phyloP scores from a whole-genome alignment of 352 stramenopile genomes.

The Phytophthora brassicae region DNA sequence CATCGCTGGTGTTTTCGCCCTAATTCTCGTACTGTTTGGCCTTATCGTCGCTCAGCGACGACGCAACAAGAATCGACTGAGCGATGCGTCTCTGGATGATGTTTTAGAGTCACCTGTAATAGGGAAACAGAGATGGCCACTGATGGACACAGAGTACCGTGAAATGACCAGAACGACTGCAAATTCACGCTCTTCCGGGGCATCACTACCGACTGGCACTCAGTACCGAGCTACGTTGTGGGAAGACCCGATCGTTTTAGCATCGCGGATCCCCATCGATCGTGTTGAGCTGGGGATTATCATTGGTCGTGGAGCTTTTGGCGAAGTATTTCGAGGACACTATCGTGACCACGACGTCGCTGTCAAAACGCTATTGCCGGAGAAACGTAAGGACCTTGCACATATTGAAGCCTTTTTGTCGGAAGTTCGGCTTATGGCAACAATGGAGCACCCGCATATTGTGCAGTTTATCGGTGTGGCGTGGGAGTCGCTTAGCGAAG shows the following conservation, averaged over 20 bases:
- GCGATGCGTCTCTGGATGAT: background rate
- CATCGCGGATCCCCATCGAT: slow-evolving; percentile 33
- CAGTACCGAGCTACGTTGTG: slow-evolving; percentile 25
- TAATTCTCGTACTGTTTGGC: slow-evolving; percentile 14
- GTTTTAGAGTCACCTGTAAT: slow-evolving; percentile 9
- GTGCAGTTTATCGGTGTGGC: slow-evolving; percentile 58
- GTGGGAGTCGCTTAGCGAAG: slow-evolving; percentile 51
- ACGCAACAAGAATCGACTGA: background rate
- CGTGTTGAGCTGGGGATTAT: slow-evolving; percentile 25
- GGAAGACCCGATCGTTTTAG: slow-evolving; percentile 26
- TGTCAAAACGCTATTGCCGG: slow-evolving; percentile 39
- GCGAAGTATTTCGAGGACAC: slow-evolving; percentile 35
- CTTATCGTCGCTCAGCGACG: slow-evolving; percentile 17
- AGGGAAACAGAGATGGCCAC: background rate
- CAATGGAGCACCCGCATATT: slow-evolving; percentile 53
- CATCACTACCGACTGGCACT: slow-evolving; percentile 26
- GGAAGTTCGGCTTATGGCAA: slow-evolving; percentile 45
- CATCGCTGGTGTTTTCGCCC: slow-evolving; percentile 2
- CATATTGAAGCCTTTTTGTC: slow-evolving; percentile 44
- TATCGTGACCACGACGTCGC: slow-evolving; percentile 40
- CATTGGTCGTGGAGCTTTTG: slow-evolving; percentile 34
- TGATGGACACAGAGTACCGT: background rate
- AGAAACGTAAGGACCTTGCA: slow-evolving; percentile 42
- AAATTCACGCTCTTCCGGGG: slow-evolving; percentile 10
- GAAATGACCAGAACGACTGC: slow-evolving; percentile 10